These are phyloP conservation scores for Albizia julibrissin DNA, from an alignment of 306 rosid species.

Conservation along the genomic window DNA sequence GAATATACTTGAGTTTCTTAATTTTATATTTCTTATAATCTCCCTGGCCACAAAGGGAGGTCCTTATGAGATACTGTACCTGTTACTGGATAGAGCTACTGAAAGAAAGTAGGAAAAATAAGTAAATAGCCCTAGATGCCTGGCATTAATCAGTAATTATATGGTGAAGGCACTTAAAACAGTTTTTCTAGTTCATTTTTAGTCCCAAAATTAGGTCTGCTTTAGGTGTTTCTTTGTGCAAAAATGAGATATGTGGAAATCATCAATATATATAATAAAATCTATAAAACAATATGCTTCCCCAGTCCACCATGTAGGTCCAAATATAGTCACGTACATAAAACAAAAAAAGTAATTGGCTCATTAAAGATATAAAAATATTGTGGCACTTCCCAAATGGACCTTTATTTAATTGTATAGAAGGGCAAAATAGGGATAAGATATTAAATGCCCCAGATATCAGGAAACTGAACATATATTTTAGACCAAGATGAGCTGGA, in stretches of 20 bases:
- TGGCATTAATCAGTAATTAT: background rate
- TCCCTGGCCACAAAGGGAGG: background rate
- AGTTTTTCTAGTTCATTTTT: conserved; percentile 12
- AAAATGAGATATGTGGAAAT: background rate
- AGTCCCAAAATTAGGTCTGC: conserved; percentile 18
- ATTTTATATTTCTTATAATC: conserved; percentile 12
- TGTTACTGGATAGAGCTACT: background rate
- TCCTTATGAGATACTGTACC: background rate
- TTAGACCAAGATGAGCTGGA: background rate
- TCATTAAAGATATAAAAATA: no score
- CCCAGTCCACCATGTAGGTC: no score
- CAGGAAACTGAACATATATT: background rate
- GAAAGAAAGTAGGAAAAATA: background rate
- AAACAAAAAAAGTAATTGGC: background rate
- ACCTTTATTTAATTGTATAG: background rate
- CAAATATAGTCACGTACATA: no score
- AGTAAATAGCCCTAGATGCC: background rate
- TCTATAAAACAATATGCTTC: no score
- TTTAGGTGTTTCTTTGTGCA: background rate
- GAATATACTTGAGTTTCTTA: conserved; percentile 20
- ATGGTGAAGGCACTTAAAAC: background rate
- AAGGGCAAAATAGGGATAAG: background rate
- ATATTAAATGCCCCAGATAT: background rate
- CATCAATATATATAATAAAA: no score
- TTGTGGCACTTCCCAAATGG: background rate